Evolutionary conservation across 495 filamentous ascomycete genomes (phyloP).

Genomic region (Glutinoglossum americanum): DNA sequence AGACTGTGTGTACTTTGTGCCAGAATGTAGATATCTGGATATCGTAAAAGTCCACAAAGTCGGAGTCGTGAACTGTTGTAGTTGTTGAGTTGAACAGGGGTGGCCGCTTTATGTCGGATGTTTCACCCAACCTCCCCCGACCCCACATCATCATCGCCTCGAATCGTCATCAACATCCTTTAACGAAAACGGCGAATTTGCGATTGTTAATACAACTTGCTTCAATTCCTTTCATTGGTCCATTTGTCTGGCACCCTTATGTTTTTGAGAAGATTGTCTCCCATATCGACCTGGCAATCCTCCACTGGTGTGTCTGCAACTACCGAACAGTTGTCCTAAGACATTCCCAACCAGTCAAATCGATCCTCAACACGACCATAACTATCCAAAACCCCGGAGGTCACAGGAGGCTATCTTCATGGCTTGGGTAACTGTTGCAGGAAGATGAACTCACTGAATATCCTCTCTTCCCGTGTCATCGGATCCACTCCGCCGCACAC

Average conservation of each 20-base stretch:
- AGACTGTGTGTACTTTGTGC: neutral
- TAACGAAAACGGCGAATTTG: neutral
- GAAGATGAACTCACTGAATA: conserved; percentile 97
- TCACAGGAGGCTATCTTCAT: neutral
- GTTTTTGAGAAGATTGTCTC: neutral
- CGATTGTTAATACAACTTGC: neutral
- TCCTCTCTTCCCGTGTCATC: conserved; percentile 72
- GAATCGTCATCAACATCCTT: neutral
- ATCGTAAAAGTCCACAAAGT: neutral
- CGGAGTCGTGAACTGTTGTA: neutral
- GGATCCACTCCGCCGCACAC: conserved; percentile 15
- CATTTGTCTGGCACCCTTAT: neutral
- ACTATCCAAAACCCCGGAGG: neutral
- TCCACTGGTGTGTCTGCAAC: neutral
- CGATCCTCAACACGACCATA: neutral
- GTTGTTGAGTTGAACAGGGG: neutral
- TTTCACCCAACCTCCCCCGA: neutral
- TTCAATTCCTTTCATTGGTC: neutral
- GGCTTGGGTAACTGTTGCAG: conserved; percentile 4
- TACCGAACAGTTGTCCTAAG: neutral
- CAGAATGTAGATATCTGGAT: neutral
- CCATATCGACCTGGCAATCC: neutral
- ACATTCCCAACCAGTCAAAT: neutral
- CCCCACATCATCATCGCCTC: neutral
- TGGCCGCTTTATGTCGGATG: neutral